Base-by-base conservation (phyloP, 2,329 filamentous ascomycete genomes). In the Metarhizium album region DNA sequence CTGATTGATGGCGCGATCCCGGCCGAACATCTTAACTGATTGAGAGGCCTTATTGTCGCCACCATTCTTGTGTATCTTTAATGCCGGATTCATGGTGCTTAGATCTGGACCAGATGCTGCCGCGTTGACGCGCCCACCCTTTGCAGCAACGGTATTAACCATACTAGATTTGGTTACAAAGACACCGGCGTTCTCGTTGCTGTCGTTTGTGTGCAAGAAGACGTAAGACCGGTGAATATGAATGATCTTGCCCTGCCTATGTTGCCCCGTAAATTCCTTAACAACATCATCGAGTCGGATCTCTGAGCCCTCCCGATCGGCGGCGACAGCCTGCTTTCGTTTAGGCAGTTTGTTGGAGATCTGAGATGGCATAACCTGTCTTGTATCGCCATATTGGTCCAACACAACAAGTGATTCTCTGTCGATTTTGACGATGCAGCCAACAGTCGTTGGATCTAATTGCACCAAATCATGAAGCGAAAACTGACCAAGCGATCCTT, bases 161-260 rank as follows among this genome's bases (percentile, higher is more conserved):
- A 90, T 94, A 60, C 79, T 84, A 42, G 88, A 86, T 54, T 90
- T 83, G 16, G 87, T 85, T 33, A 97, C 91, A 59, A 94, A 95
- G 9, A 97, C 84, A 56, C 93, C 82, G 0, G 88, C 84, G 62
- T 96, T 95, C 64, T 97, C 90, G 42, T 83, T 86, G 49, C 84
- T 83, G 43, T 86, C 80, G 54, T 90, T 84, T 63, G 87, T 95
- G 63, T 94, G 87, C 50, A 94, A 73, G 72, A 95, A 98, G 18
- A 96, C 79, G 64, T 83, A 95, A n/a, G 88, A 89, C 47, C 93
- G 84, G 67, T 97, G 85, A 51, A 98, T 90, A 67, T 97, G 91
- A 51, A 95, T 80, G 57, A 98, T 95, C 58, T 87, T 87, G 58
- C 93, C 93, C 59, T 85, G 83, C 50, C 89, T 84, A 58, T 85